Evolutionary conservation across 1,284 basidiomycete genomes (phyloP), one percentile per base, ranked within the genome.

Genomic region (Mycosarcoma mackinlayi): DNA sequence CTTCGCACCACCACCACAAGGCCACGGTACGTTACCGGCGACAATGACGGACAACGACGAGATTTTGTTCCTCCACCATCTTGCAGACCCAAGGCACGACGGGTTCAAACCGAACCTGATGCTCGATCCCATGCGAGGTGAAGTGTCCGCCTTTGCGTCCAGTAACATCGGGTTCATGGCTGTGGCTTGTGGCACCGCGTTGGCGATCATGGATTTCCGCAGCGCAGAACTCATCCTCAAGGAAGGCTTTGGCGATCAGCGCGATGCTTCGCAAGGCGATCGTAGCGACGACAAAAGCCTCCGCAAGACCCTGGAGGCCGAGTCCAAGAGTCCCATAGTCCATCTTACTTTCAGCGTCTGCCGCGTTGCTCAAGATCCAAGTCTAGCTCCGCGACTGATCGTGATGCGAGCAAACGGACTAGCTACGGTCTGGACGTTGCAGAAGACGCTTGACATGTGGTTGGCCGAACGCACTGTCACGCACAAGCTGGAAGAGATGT

Each of bases 101-200:
- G 78, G 79, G 0, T 81, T 81, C 75, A 78, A 81, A 54, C 76
- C 78, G 11, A 71, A 75, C 39, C 38, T 73, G 18, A 42, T 81
- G 46, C 31, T 81, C 3, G 71, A 77, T 24, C 54, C 71, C 13
- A 54, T 68, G 53, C 78, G 78, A 4, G 76, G 77, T 14, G 64
- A 73, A 25, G 49, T 76, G 8, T 72, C 75, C 3, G 60, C 67
- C 6, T 54, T 70, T 25, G 72, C 73, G 1, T 39, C 71, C 8
- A 69, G 62, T 35, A 68, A 81, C 55, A 69, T 75, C 31, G 79
- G 79, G 11, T 79, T 81, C 46, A 38, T 78, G 42, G 77, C 78
- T 0, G 40, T 75, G 1, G 79, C 79, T 3, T 75, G 67, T 34
- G 76, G 77, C 2, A 62, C 70, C 5, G 62, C 71, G n/a, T 56